phyloP scores from a whole-genome alignment of 768 basidiomycete genomes.

The Sarcomyxa edulis region DNA sequence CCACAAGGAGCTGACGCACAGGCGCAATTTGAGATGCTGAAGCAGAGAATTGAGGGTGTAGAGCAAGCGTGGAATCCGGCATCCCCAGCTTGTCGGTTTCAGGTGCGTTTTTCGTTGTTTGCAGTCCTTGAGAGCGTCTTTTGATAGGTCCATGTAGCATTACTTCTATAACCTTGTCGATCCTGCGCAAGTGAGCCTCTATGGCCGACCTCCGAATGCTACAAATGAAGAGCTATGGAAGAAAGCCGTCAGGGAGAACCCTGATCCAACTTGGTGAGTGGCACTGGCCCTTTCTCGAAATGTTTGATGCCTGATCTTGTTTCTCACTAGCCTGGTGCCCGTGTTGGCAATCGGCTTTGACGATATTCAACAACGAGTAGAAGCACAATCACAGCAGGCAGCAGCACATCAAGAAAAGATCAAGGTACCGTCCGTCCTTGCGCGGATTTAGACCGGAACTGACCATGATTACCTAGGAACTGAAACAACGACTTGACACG shows the following conservation, averaged over 20 bases:
- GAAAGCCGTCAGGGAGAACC: constrained; percentile 75
- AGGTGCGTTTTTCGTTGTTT: constrained; percentile 46
- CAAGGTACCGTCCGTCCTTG: constrained; percentile 31
- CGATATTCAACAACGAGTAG: constrained; percentile 72
- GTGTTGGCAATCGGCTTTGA: constrained; percentile 80
- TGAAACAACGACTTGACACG: constrained; percentile 56
- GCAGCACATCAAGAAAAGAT: constrained; percentile 63
- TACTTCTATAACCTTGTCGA: constrained; percentile 84
- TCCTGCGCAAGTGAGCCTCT: constrained; percentile 57
- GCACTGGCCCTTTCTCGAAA: constrained; percentile 1
- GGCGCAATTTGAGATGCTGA: constrained; percentile 47
- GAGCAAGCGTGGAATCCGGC: constrained; percentile 67
- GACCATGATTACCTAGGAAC: constrained; percentile 37
- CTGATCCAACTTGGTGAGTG: constrained; percentile 70
- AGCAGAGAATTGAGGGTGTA: constrained; percentile 58
- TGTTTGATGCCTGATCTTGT: constrained; percentile 1
- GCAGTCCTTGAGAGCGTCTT: background rate
- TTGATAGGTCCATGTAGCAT: constrained; percentile 37
- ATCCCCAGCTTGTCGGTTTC: constrained; percentile 72
- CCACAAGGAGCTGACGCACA: constrained; percentile 49
- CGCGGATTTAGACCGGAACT: background rate
- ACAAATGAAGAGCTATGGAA: constrained; percentile 72
- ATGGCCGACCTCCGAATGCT: constrained; percentile 68
- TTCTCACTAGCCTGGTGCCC: constrained; percentile 57
- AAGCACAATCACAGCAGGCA: constrained; percentile 67